Base-by-base conservation (phyloP, 1,284 basidiomycete genomes). In the Irpex rosettiformis region DNA sequence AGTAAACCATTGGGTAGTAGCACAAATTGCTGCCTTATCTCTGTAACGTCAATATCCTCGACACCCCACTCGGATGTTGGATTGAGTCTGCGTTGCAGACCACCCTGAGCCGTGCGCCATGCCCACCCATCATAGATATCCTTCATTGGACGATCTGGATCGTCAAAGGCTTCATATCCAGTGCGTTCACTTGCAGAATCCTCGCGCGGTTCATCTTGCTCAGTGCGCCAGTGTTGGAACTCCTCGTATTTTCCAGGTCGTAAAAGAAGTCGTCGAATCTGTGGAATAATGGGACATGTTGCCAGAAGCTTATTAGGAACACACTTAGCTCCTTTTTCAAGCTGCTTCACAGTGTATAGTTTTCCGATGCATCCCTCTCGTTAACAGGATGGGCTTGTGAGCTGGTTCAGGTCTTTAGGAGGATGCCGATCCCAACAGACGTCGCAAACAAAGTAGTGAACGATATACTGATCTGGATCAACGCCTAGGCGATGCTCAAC, bases 41-140 rank as follows among this genome's bases (percentile, higher is more conserved):
- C 51, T 8, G 58, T 0, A 10, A 65, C 56, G 28, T 65, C 62
- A 10, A 64, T 57, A 54, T 68, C 66, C 16, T 64, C 58, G 11
- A 66, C 45, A 1, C 29, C 27, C 54, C 47, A 65, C 21, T 22
- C 37, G 21, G 58, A 58, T 30, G 28, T 43, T n/a, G n/a, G n/a
- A n/a, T n/a, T n/a, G 18, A 21, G 53, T 5, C 59, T 56, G 1
- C 66, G 52, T 25, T 56, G 45, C 13, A 67, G 45, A 11, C 63
- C 61, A 8, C 65, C 65, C 40, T 64, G 62, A 6, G 61, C 55
- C 1, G 61, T 55, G 18, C 59, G 54, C 65, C 65, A 66, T 0
- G 56, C 64, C 64, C 65, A 67, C n/a, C 66, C 66, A 58, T 67
- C 64, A 27, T 56, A 28, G 18, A 66, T 64, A 48, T 67, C 65